Conservation (phyloP, 352 stramenopile species). For the Pythium rishiriense region DNA sequence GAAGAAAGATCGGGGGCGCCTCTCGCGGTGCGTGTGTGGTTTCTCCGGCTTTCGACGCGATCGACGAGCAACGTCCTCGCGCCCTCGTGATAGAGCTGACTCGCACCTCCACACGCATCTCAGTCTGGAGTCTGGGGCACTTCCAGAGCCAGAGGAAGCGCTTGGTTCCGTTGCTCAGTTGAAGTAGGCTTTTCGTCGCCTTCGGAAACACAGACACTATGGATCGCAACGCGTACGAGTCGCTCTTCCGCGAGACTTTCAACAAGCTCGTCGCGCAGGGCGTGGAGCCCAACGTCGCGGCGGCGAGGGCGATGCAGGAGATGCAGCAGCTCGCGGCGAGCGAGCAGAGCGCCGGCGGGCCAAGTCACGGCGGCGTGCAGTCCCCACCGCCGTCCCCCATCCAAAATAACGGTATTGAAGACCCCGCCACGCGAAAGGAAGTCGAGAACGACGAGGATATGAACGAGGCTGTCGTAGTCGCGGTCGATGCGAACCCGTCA, state of each 20-base stretch:
- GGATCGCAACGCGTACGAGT: constrained; percentile 25
- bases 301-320: constrained; percentile 49
- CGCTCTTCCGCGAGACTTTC: constrained; percentile 58
- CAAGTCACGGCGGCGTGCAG: neutral
- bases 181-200: neutral
- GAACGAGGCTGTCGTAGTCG: constrained; percentile 17
- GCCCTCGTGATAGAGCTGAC: too few species aligned
- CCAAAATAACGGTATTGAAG: neutral
- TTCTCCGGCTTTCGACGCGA: too few species aligned
- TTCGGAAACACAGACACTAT: constrained; percentile 11
- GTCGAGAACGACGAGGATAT: constrained; percentile 13
- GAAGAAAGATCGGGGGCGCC: constrained; percentile 2
- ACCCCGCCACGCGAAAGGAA: neutral
- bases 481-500: neutral
- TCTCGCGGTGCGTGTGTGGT: neutral
- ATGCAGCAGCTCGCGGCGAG: constrained; percentile 38
- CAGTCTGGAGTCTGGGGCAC: too few species aligned
- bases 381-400: neutral
- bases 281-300: constrained; percentile 60
- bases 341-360: too few species aligned
- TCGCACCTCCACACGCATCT: too few species aligned
- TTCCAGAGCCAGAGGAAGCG: too few species aligned
- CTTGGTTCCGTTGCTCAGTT: neutral
- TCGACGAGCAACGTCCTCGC: too few species aligned
- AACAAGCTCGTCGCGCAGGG: constrained; percentile 48